Evolutionary conservation across 2,329 filamentous ascomycete genomes (phyloP), one percentile per base, ranked within the genome.

Genomic region (Penicillium sumatraense): DNA sequence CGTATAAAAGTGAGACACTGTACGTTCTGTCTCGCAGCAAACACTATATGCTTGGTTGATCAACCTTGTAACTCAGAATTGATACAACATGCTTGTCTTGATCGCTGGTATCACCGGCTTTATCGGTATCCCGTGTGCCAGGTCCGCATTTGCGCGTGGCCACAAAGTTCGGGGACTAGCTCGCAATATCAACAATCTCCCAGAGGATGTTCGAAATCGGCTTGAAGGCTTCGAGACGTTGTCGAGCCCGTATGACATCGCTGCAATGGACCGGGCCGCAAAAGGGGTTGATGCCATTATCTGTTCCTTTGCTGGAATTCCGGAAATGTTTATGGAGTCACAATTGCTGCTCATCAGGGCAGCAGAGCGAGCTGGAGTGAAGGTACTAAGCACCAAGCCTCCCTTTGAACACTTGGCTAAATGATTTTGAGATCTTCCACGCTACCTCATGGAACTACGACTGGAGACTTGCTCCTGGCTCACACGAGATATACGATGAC

Each of bases 361-460:
- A 18, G 52, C 52, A 5, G 52, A 54, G 40, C 46, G 46, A 5
- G 46, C 52, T 40, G 29, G 40, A 2, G 14, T 38, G 33, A 35
- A 35, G 33, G 33, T 35, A 35, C 3, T 13, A n/a, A 35, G 8
- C 1, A 35, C 3, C 33, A 16, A 35, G 14, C 33, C 33, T 14
- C 33, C 8, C 3, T 35, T 3, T 35, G 14, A 5, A 8, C 33
- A 35, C 8, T 3, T 16, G 33, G 33, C 33, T 38, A 38, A 20
- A 18, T 21, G 35, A 38, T 38, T 38, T 54, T 4, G 21, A 46
- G 33, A 47, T 47, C 20, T 53, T 26, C 47, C 13, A 38, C 9
- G 36, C 51, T 14, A 14, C 51, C 13, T 44, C 35, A 3, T 54
- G 46, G 52, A 54, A 54, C 13, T 31, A 42, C 23, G 52, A 54